Percentiles rank a stretch among this genome's conserved stretches.
Evolutionary conservation across 225 moss, liverwort and hornwort genomes (phyloP).

Genomic region (Takakia lepidozioides): DNA sequence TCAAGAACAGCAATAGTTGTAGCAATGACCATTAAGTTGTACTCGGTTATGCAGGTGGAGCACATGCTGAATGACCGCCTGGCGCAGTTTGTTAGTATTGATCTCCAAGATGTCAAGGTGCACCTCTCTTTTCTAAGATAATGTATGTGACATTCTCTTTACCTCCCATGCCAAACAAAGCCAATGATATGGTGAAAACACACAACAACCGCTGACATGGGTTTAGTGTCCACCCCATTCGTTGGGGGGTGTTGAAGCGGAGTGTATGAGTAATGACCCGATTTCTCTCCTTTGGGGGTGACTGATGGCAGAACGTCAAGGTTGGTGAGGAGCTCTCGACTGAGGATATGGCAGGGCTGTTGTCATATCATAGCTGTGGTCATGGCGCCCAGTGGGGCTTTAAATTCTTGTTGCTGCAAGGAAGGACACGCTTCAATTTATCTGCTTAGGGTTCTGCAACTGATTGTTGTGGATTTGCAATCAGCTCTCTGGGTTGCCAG

Average conservation of each 20-base stretch:
- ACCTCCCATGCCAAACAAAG: constrained; percentile 1
- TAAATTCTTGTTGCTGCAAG: constrained; percentile 15
- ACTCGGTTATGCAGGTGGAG: constrained; percentile 58
- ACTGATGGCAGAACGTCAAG: constrained; percentile 65
- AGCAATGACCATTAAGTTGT: no score
- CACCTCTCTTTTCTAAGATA: constrained; percentile 3
- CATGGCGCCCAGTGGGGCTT: constrained; percentile 13
- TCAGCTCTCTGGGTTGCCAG: constrained; percentile 6
- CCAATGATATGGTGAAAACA: background rate
- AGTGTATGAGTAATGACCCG: constrained; percentile 11
- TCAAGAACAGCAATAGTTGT: no score
- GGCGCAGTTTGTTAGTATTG: constrained; percentile 85
- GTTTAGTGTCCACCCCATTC: constrained; percentile 2
- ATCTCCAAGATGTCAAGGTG: constrained; percentile 91
- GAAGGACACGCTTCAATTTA: constrained; percentile 4
- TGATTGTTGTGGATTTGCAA: constrained; percentile 5
- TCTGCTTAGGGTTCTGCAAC: constrained; percentile 9
- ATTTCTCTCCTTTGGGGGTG: constrained; percentile 19
- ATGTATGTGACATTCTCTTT: constrained; percentile 3
- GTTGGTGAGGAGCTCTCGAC: constrained; percentile 47
- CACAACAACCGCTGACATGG: constrained; percentile 8
- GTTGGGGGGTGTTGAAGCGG: constrained; percentile 10
- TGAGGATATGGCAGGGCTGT: constrained; percentile 24
- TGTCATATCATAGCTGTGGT: constrained; percentile 25
- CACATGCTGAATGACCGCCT: constrained; percentile 94